A percentile compares a stretch with the other conserved stretches of the same genome.
Evolutionary conservation across 176 grass and related monocot genomes (phyloP).

Genomic region (Leersia perrieri): DNA sequence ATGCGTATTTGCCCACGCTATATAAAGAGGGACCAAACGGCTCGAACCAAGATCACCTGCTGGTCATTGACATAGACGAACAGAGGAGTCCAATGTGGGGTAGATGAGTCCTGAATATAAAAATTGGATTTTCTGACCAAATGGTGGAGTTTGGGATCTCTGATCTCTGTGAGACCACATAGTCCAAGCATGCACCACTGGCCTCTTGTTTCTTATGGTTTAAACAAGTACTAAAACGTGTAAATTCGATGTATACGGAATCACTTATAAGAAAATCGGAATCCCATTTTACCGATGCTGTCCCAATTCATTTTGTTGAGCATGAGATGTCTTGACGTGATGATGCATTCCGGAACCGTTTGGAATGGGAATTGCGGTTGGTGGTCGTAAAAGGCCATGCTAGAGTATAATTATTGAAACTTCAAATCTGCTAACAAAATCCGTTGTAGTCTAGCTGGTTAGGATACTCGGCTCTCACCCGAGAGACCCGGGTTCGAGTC

Average conservation of each 20-base stretch:
- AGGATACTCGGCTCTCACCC: constrained; percentile 89
- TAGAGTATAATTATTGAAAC: too few species aligned
- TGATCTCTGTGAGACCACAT: constrained; percentile 9
- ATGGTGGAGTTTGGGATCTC: constrained; percentile 12
- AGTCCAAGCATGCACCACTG: neutral
- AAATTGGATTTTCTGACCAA: constrained; percentile 4
- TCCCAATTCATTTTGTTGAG: neutral
- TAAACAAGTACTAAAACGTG: neutral
- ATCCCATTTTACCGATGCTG: neutral
- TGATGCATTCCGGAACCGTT: neutral
- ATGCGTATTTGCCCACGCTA: constrained; percentile 72
- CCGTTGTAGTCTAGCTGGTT: constrained; percentile 82
- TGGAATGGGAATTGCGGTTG: too few species aligned
- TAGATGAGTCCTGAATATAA: constrained; percentile 34
- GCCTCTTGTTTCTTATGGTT: constrained; percentile 20
- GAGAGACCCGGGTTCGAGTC: constrained; percentile 61
- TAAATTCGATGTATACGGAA: constrained; percentile 6
- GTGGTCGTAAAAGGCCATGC: too few species aligned
- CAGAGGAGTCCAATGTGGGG: constrained; percentile 62
- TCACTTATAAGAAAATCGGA: constrained; percentile 24
- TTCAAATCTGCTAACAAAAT: neutral
- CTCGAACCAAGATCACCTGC: constrained; percentile 56
- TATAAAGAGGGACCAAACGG: constrained; percentile 80
- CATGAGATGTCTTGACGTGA: neutral
- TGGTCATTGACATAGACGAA: constrained; percentile 89